Conservation (phyloP, 2,329 filamentous ascomycete genomes). For the Sclerotinia trifoliorum region DNA sequence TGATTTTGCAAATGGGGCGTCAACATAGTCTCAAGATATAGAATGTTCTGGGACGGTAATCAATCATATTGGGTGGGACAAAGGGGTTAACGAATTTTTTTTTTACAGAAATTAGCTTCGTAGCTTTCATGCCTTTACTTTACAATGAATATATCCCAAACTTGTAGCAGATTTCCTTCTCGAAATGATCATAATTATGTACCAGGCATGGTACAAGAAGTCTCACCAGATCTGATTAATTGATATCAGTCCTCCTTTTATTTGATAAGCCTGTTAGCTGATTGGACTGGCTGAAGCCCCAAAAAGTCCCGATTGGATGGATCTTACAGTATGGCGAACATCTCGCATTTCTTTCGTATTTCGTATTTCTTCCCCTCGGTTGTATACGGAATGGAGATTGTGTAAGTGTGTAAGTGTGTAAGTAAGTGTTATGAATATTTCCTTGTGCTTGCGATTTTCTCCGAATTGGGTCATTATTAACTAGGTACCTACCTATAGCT, state of each 20-base stretch:
- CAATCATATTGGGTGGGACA: background rate
- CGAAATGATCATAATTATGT: background rate
- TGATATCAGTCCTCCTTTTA: background rate
- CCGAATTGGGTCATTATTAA: background rate
- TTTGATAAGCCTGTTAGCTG: background rate
- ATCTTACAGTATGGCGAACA: background rate
- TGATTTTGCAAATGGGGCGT: slow-evolving; percentile 15
- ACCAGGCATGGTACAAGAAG: background rate
- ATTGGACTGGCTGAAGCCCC: background rate
- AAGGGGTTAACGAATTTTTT: background rate
- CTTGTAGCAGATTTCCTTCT: background rate
- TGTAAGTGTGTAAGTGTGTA: background rate
- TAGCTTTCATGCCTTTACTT: background rate
- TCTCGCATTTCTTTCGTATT: background rate
- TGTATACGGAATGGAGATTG: background rate
- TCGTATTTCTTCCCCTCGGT: background rate
- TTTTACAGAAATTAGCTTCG: background rate
- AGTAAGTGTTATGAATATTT: background rate
- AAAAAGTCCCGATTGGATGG: background rate
- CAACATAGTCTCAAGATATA: slow-evolving; percentile 18
- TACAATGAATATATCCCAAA: background rate
- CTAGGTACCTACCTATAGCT: too few relatives aligned
- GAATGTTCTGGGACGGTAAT: slow-evolving; percentile 22
- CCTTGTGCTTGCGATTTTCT: background rate
- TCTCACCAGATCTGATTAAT: background rate